Base-by-base conservation (phyloP, 139 green algal genomes). In the Chlorella sorokiniana region DNA sequence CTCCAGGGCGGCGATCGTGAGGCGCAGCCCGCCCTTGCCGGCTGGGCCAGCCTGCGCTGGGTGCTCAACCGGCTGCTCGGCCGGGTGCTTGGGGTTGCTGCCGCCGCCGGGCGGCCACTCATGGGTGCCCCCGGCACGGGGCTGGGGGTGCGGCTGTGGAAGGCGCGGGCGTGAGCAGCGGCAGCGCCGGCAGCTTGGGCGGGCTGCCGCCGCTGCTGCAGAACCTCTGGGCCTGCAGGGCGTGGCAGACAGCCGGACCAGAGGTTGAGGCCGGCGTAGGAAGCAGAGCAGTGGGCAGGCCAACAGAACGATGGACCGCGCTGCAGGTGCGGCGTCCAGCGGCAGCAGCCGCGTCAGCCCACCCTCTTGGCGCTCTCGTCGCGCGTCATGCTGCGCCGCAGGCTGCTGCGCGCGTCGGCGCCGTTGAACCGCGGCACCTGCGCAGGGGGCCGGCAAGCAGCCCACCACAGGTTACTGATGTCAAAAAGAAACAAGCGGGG, bases 141-240 rank as follows among this genome's bases (percentile, higher is more conserved):
- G 73, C 44, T 65, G 71, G 25, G 33, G 5, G 33, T 16, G 48
- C 40, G 69, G 73, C 73, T 38, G 18, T 25, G 27, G 51, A 56
- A 79, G 27, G 73, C 73, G 16, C 73, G 73, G 73, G 73, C 11
- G 73, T 79, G 10, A 79, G 73, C 37, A 79, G 73, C 52, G 59
- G 59, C n/a, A 79, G n/a, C 23, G 73, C 37, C 4, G 73, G 73
- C 23, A 51, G 73, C 73, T 79, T 79, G 51, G 54, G 54, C 14
- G 73, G 73, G 73, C 73, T 79, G 54, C 37, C 16, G 7, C 54
- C 73, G 37, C 10, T 38, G 37, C 54, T 16, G 3, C 22, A 6
- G 40, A 79, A 79, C 51, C 29, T 27, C 73, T 79, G 52, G 3
- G 73, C 73, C 73, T 79, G 73, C 54, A 29, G 3, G 22, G 1